Evolutionary conservation across 2,329 filamentous ascomycete species (phyloP), one percentile per base, ranked within the genome.

Genomic region (Akanthomyces uredinophilus): DNA sequence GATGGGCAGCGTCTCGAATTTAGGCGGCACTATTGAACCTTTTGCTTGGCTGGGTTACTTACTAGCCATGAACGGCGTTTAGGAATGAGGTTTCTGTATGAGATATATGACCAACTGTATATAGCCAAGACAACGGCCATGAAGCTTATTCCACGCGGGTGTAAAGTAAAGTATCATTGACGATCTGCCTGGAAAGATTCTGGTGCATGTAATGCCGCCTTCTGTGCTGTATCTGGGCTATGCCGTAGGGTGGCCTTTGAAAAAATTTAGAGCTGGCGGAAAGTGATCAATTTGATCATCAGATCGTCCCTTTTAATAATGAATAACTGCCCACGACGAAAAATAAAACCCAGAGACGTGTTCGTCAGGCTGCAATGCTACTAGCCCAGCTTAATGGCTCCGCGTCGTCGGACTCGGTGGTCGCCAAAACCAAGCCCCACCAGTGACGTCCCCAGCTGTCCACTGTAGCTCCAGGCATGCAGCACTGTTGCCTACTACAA

Each of bases 71-170:
- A 58, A 29, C 37, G 60, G 60, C 53, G 60, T 62, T 62, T 11
- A 11, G 20, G 27, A 6, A 20, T 27, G 44, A 50, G 37, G 37
- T 35, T 57, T 58, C 8, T 58, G 53, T 57, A 62, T 53, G 60
- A 62, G 47, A 62, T 58, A 62, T 24, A 62, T 58, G 60, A 62
- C 47, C 44, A 37, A 56, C 22, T 62, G 54, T 58, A 62, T 39
- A 62, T 62, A 58, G 54, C 11, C 29, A 53, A 53, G 35, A 51
- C n/a, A 49, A 32, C 20, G 20, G 35, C 20, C 18, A 7, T 41
- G 35, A 37, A 37, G 53, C 58, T 46, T 43, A 46, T 37, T 39
- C 46, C 18, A 24, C 29, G 39, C 27, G 20, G 5, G 11, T 39
- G 35, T 35, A 27, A 41, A 46, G 3, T 7, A 8, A 18, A 5